Percentiles rank a stretch among this genome's conserved stretches.
phyloP scores from a whole-genome alignment of 2,329 filamentous ascomycete genomes.

The Alternaria incomplexa region DNA sequence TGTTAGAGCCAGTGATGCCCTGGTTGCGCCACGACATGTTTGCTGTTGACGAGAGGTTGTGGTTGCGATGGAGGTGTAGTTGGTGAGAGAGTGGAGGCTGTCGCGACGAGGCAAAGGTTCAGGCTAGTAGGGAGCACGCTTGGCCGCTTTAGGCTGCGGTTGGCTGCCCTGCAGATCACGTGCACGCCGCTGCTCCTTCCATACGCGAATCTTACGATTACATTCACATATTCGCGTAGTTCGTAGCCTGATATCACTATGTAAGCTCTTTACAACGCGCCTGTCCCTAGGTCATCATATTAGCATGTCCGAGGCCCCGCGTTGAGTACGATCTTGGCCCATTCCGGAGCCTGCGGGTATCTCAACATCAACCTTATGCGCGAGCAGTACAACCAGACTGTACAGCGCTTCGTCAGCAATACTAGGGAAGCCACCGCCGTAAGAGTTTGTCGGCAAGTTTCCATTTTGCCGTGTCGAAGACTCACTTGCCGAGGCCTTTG shows the following conservation, averaged over 20 bases:
- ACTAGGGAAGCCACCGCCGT: no score
- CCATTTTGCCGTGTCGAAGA: not conserved
- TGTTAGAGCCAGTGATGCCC: constrained; percentile 97
- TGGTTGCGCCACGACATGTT: constrained; percentile 70
- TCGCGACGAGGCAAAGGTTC: constrained; percentile 12
- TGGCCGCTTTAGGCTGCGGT: constrained; percentile 4
- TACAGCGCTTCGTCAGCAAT: not conserved
- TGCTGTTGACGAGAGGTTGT: constrained; percentile 19
- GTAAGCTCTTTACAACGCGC: not conserved
- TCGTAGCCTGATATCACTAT: not conserved
- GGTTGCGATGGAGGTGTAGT: not conserved
- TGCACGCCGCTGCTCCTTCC: not conserved
- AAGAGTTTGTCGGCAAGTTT: not conserved
- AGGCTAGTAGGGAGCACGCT: constrained; percentile 7
- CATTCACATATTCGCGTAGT: not conserved
- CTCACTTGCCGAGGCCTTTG: not conserved
- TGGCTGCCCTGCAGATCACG: not conserved
- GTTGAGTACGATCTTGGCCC: not conserved
- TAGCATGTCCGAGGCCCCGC: not conserved
- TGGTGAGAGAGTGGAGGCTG: constrained; percentile 17
- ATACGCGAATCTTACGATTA: no score
- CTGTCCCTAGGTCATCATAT: not conserved
- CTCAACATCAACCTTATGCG: not conserved
- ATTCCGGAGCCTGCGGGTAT: not conserved
- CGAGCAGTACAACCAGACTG: not conserved